These are phyloP conservation scores for Hygrocybe coccinea DNA, from an alignment of 768 basidiomycete species.

Conservation along the genomic window DNA sequence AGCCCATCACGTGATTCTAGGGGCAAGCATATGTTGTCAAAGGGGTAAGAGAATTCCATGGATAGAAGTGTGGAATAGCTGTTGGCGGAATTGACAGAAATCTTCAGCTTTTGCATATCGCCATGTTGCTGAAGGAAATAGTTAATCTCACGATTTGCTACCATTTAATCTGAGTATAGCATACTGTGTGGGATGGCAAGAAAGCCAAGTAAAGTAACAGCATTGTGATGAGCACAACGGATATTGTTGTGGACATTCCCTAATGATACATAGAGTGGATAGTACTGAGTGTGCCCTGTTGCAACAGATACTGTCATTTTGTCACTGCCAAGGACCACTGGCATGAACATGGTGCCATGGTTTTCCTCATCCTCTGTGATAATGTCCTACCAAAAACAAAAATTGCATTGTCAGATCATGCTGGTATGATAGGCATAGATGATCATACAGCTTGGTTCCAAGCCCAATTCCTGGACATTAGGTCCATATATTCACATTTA, in stretches of 20 bases:
- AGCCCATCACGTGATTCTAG: slow-evolving; percentile 19
- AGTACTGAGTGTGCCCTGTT: slow-evolving; percentile 34
- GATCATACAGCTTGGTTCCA: slow-evolving; percentile 29
- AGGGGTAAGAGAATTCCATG: slow-evolving; percentile 20
- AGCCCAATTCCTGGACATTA: slow-evolving; percentile 39
- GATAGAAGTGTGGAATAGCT: slow-evolving; percentile 31
- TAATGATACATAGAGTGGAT: slow-evolving; percentile 31
- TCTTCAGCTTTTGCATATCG: slow-evolving; percentile 11
- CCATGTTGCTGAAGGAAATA: not conserved
- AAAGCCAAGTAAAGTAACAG: slow-evolving; percentile 26
- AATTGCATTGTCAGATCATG: too few species aligned
- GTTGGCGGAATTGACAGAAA: slow-evolving; percentile 25
- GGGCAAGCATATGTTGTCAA: slow-evolving; percentile 21
- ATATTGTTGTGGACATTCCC: slow-evolving; percentile 31
- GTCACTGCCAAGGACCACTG: slow-evolving; percentile 35
- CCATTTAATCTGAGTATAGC: not conserved
- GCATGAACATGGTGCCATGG: slow-evolving; percentile 28
- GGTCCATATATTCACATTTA: slow-evolving; percentile 24
- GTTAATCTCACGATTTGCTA: not conserved
- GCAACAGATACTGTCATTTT: slow-evolving; percentile 37
- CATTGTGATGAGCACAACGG: slow-evolving; percentile 29
- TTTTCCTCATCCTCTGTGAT: slow-evolving; percentile 12
- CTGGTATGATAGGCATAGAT: not conserved
- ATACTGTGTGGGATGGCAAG: slow-evolving; percentile 27
- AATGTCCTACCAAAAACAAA: slow-evolving; percentile 6